Evolutionary conservation across 768 basidiomycete genomes (phyloP).

Genomic region (Mycena polygramma): DNA sequence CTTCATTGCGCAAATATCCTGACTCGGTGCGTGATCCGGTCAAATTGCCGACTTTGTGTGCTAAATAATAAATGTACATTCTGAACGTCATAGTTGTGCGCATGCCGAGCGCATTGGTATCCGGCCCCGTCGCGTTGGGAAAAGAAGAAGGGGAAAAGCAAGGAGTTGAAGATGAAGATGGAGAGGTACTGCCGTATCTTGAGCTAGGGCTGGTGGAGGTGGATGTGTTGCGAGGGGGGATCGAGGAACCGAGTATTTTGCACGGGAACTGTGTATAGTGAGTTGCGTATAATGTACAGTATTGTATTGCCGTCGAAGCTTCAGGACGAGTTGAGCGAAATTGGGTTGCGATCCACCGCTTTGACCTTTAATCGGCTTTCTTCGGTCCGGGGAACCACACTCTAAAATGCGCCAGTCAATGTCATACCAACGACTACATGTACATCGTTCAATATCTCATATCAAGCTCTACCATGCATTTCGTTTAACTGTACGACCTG

Average conservation of each 20-base stretch:
- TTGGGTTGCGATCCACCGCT: not conserved
- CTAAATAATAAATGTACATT: slow-evolving; percentile 5
- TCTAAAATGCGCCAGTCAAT: too few species aligned
- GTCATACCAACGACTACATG: too few species aligned
- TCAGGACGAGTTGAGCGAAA: not conserved
- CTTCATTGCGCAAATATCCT: not conserved
- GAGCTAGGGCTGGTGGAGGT: slow-evolving; percentile 28
- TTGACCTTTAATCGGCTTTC: slow-evolving; percentile 3
- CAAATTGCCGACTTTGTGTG: not conserved
- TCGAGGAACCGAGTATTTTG: too few species aligned
- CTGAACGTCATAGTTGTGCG: slow-evolving; percentile 9
- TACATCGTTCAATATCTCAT: too few species aligned
- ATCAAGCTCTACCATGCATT: too few species aligned
- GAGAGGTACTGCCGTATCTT: slow-evolving; percentile 11
- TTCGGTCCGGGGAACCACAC: too few species aligned
- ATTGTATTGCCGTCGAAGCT: not conserved
- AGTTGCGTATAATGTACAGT: not conserved
- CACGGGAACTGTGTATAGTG: too few species aligned
- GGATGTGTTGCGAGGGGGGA: not conserved
- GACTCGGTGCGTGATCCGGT: not conserved
- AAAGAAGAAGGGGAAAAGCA: not conserved
- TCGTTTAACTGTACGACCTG: too few species aligned
- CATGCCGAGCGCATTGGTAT: slow-evolving; percentile 19
- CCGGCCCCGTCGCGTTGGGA: not conserved
- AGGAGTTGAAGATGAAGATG: not conserved